Percentiles rank a stretch among this genome's conserved stretches.
phyloP scores from a whole-genome alignment of 1,139 yeast species.

The Kluyveromyces sp. region DNA sequence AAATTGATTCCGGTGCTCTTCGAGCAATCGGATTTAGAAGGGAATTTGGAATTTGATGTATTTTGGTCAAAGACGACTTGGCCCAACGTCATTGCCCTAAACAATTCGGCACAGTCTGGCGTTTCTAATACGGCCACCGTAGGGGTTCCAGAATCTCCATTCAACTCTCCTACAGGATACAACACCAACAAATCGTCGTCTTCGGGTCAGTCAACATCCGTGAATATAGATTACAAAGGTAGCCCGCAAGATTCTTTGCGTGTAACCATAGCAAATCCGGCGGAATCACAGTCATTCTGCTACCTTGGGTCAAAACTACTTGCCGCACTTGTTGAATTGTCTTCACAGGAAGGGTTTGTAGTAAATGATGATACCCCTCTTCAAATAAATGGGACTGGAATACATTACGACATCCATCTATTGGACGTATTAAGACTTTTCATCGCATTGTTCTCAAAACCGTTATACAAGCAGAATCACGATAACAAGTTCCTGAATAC shows the following conservation, averaged over 20 bases:
- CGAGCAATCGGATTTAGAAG: constrained; percentile 39
- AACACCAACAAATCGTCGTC: constrained; percentile 16
- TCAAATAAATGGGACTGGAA: constrained; percentile 19
- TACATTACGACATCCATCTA: constrained; percentile 56
- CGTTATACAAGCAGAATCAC: constrained; percentile 45
- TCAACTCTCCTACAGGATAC: constrained; percentile 18
- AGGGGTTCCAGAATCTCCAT: constrained; percentile 24
- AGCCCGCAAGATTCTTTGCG: constrained; percentile 40
- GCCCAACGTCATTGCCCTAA: constrained; percentile 10
- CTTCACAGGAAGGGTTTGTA: constrained; percentile 10
- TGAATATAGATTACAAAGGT: constrained; percentile 1
- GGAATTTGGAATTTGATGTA: constrained; percentile 31
- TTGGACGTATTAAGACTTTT: constrained; percentile 59
- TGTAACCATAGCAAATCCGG: constrained; percentile 32
- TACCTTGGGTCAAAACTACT: constrained; percentile 7
- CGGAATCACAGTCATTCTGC: not conserved
- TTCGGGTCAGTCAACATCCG: not conserved
- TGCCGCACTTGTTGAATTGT: not conserved
- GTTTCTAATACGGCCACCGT: constrained; percentile 36
- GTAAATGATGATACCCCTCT: constrained; percentile 25
- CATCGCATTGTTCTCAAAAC: constrained; percentile 54
- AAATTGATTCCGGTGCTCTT: constrained; percentile 61
- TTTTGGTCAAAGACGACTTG: constrained; percentile 39
- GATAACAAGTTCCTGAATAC: constrained; percentile 1
- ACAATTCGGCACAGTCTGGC: constrained; percentile 9